phyloP scores from a whole-genome alignment of 1,284 basidiomycete genomes.

The Moesziomyces globuligerus region DNA sequence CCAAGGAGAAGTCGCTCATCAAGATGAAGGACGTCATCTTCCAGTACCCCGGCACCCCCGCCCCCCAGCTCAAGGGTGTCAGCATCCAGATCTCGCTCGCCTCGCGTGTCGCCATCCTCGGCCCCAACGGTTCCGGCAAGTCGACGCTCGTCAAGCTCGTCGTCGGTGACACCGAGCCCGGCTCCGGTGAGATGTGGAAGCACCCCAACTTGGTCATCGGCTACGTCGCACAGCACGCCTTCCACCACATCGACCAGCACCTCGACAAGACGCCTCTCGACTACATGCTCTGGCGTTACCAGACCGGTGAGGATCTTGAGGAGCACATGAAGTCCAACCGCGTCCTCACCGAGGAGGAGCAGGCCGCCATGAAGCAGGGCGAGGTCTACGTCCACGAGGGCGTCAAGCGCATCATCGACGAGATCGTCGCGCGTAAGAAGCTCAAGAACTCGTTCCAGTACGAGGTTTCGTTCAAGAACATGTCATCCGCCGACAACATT shows the following conservation, averaged over 20 bases:
- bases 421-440: constrained; percentile 67
- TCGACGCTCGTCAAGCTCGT: constrained; percentile 67
- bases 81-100: constrained; percentile 67
- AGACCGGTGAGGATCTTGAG: constrained; percentile 68
- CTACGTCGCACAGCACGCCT: constrained; percentile 68
- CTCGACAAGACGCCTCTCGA: constrained; percentile 67
- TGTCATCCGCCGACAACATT: constrained; percentile 66
- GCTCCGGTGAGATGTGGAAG: constrained; percentile 66
- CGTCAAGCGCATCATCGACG: constrained; percentile 67
- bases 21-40: constrained; percentile 67
- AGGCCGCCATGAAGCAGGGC: constrained; percentile 64
- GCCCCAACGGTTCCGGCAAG: constrained; percentile 67
- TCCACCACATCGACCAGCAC: constrained; percentile 68
- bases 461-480: constrained; percentile 67
- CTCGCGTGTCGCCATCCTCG: constrained; percentile 67
- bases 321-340: constrained; percentile 65
- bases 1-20: constrained; percentile 68
- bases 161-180: constrained; percentile 67
- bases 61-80: constrained; percentile 65
- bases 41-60: constrained; percentile 66
- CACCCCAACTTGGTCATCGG: constrained; percentile 68
- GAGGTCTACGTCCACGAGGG: constrained; percentile 65
- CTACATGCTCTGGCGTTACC: constrained; percentile 68
- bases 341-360: constrained; percentile 60
- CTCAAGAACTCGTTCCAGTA: constrained; percentile 68